Conservation (phyloP, 2,329 filamentous ascomycete genomes). For the Penicillium verrucosum region DNA sequence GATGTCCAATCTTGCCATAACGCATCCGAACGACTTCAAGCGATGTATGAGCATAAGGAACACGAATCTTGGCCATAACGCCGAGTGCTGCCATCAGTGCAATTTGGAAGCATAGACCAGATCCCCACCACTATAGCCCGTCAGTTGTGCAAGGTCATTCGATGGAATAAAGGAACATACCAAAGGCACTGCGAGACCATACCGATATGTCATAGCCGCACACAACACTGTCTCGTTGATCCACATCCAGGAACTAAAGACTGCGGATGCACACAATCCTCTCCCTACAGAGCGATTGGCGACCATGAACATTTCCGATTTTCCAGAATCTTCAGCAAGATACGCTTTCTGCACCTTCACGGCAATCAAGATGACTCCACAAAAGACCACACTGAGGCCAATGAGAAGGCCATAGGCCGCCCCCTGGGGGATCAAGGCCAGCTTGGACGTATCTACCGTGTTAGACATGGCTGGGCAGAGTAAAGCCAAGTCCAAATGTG, state of each 20-base stretch:
- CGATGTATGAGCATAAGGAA: slow-evolving; percentile 52
- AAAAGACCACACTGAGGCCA: slow-evolving; percentile 49
- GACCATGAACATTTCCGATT: slow-evolving; percentile 45
- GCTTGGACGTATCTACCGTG: slow-evolving; percentile 17
- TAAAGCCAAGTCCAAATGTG: slow-evolving; percentile 1
- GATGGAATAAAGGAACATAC: slow-evolving; percentile 14
- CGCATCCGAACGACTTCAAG: slow-evolving; percentile 50
- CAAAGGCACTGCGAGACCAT: slow-evolving; percentile 36
- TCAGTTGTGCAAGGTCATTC: not conserved
- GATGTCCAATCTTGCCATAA: slow-evolving; percentile 45
- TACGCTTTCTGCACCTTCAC: slow-evolving; percentile 44
- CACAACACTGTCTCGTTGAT: slow-evolving; percentile 39
- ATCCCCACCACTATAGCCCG: slow-evolving; percentile 35
- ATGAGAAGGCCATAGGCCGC: slow-evolving; percentile 48
- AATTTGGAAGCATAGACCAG: slow-evolving; percentile 48
- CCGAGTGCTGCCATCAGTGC: slow-evolving; percentile 51
- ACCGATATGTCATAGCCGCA: slow-evolving; percentile 34
- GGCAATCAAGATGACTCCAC: slow-evolving; percentile 46
- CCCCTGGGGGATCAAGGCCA: slow-evolving; percentile 28
- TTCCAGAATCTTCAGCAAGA: slow-evolving; percentile 33
- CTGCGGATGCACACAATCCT: slow-evolving; percentile 38
- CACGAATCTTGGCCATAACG: slow-evolving; percentile 49
- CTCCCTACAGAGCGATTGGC: slow-evolving; percentile 38
- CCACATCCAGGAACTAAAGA: slow-evolving; percentile 42
- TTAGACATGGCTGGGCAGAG: slow-evolving; percentile 14